These are phyloP conservation scores for Anastatica hierochuntica DNA, from an alignment of 345 rosid genomes.

Conservation along the genomic window DNA sequence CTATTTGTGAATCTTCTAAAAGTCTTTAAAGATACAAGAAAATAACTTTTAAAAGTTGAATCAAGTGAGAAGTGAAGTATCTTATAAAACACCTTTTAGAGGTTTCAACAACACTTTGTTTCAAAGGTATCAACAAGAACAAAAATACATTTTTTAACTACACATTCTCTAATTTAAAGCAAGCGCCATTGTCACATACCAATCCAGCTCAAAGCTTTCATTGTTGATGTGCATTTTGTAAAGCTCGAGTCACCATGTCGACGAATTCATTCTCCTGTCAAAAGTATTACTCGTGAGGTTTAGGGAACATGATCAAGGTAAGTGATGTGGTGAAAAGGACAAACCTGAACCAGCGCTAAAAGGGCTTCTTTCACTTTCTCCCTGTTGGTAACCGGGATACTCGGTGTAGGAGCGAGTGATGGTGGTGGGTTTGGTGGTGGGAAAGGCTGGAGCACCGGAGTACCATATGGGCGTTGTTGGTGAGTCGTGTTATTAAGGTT, in stretches of 20 bases:
- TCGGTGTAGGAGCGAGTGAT: conserved; percentile 61
- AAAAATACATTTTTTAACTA: conserved; percentile 18
- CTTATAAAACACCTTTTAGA: conserved; percentile 1
- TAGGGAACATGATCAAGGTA: background rate
- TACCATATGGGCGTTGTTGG: conserved; percentile 58
- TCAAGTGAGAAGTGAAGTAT: background rate
- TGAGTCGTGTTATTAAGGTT: conserved; percentile 33
- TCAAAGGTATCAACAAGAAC: conserved; percentile 7
- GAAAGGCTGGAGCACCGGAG: conserved; percentile 89
- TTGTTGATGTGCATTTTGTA: conserved; percentile 57
- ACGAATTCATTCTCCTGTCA: conserved; percentile 69
- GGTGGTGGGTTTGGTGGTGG: conserved; percentile 90
- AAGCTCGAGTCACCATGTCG: conserved; percentile 60
- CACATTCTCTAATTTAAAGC: conserved; percentile 13
- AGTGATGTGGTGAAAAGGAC: conserved; percentile 19
- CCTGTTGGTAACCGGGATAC: conserved; percentile 44
- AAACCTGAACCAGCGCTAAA: conserved; percentile 63
- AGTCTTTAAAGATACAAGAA: no score
- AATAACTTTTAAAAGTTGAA: no score
- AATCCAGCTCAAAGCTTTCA: conserved; percentile 17
- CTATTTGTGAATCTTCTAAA: no score
- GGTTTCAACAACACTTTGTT: conserved; percentile 20
- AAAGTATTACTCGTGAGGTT: conserved; percentile 2
- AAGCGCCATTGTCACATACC: background rate
- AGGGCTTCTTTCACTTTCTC: conserved; percentile 80